Evolutionary conservation across 495 filamentous ascomycete species (phyloP), one percentile per base, ranked within the genome.

Genomic region (Annulohypoxylon nitens): DNA sequence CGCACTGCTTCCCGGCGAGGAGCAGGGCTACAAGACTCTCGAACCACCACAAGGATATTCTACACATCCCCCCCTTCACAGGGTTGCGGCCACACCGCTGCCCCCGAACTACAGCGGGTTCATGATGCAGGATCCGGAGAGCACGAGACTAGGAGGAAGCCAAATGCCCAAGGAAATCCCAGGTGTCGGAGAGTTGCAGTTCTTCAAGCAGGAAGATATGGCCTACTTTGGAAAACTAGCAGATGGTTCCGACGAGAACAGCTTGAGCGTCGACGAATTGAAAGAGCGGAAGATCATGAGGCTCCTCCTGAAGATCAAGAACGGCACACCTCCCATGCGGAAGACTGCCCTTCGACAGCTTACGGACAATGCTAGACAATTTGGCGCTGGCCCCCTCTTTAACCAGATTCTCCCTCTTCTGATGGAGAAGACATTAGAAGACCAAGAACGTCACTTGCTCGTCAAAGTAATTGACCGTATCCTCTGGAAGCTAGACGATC

Each of bases 131-230:
- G 94, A 98, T 75, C 92, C 95, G 1, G 94, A 95, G 70, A 94
- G 89, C 76, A 89, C 88, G 62, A 88, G 91, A 70, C 79, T 92
- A 33, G 87, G 95, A 75, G 93, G 95, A 67, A 97, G 97, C 81
- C 92, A 95, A 76, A 89, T 98, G 69, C 97, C 97, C 9, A 97
- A 94, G 4, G 96, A 98, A 80, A 98, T 99, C 65, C 95, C 97
- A 18, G 97, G 97, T 30, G 95, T 99, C 48, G 97, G 97, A 61
- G 97, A 99, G 78, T 84, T 99, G 45, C 95, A 97, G 70, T 99
- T 98, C 81, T 98, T 98, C 88, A 99, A 99, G 82, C 89, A 93
- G 9, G 96, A 98, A 82, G 97, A 99, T 84, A 98, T 98, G 97
- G 90, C 92, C 33, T 99, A 99, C 83, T 99, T 99, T 75, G 95